A percentile compares a stretch with the other conserved stretches of the same genome.
These are phyloP conservation scores for Yamadazyma endophytica DNA, from an alignment of 805 yeast genomes.

Conservation along the genomic window DNA sequence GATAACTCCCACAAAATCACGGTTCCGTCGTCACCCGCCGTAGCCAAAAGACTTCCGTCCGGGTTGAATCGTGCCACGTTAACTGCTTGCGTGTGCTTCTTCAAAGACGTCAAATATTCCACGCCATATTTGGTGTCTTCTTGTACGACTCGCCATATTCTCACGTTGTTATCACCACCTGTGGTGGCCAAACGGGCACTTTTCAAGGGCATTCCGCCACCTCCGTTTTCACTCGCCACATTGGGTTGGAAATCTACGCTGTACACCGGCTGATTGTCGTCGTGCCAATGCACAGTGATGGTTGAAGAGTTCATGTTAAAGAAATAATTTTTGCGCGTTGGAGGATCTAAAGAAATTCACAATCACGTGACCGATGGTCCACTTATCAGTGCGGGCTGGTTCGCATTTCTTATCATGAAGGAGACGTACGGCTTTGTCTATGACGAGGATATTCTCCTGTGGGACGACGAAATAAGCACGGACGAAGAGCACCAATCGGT, in stretches of 20 bases:
- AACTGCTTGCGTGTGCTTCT: conserved; percentile 92
- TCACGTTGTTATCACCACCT: conserved; percentile 65
- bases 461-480: conserved; percentile 6
- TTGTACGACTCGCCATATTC: conserved; percentile 8
- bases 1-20: conserved; percentile 73
- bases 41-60: conserved; percentile 66
- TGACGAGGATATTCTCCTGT: conserved; percentile 8
- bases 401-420: too few species aligned
- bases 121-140: conserved; percentile 59
- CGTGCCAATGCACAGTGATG: conserved; percentile 68
- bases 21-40: conserved; percentile 95
- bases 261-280: conserved; percentile 71
- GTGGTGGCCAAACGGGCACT: conserved; percentile 66
- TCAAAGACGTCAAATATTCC: conserved; percentile 73
- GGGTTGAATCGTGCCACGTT: conserved; percentile 83
- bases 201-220: neutral
- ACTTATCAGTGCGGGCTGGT: neutral
- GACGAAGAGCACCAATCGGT: conserved; percentile 1
- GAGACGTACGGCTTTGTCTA: conserved; percentile 4
- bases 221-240: neutral
- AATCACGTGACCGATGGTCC: neutral
- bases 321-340: neutral
- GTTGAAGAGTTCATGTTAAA: conserved; percentile 36
- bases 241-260: conserved; percentile 59
- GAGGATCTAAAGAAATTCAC: neutral